Evolutionary conservation across 2,329 filamentous ascomycete genomes (phyloP).

Genomic region (Cladorrhinum sp.): DNA sequence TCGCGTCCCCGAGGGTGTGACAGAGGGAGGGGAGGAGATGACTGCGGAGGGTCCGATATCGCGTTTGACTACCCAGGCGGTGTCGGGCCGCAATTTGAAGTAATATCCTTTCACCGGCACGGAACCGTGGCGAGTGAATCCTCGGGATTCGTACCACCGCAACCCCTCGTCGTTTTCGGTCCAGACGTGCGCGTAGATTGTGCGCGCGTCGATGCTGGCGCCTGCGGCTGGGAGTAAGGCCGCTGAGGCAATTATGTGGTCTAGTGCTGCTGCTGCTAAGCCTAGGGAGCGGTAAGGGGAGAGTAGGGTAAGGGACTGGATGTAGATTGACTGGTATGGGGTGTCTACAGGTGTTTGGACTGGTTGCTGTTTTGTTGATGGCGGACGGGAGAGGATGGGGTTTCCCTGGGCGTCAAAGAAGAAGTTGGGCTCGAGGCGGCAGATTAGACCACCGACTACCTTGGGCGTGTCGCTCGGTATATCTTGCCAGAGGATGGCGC

Average conservation of each 20-base stretch:
- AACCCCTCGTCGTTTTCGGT: constrained; percentile 62
- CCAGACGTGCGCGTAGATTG: constrained; percentile 66
- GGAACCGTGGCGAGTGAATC: constrained; percentile 49
- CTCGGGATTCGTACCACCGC: constrained; percentile 58
- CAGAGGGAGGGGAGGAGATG: not conserved
- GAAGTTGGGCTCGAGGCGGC: constrained; percentile 55
- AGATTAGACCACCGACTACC: constrained; percentile 60
- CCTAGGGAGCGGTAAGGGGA: constrained; percentile 62
- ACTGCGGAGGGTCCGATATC: constrained; percentile 35
- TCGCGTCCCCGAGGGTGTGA: too few relatives aligned
- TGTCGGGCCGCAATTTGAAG: constrained; percentile 57
- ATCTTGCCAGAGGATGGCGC: constrained; percentile 58
- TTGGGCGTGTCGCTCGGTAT: constrained; percentile 38
- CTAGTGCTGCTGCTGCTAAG: constrained; percentile 55
- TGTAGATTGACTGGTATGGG: constrained; percentile 53
- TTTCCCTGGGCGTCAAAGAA: constrained; percentile 29
- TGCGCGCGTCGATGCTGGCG: constrained; percentile 38
- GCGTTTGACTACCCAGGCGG: constrained; percentile 58
- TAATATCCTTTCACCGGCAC: constrained; percentile 58
- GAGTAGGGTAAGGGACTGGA: constrained; percentile 62
- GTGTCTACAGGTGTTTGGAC: constrained; percentile 12
- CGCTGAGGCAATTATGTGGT: constrained; percentile 47
- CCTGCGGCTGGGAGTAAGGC: constrained; percentile 33
- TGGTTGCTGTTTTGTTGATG: constrained; percentile 2
- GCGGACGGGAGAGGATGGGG: constrained; percentile 9